phyloP scores from a whole-genome alignment of 2,329 filamentous ascomycete species.

The Fragosphaeria purpurea region DNA sequence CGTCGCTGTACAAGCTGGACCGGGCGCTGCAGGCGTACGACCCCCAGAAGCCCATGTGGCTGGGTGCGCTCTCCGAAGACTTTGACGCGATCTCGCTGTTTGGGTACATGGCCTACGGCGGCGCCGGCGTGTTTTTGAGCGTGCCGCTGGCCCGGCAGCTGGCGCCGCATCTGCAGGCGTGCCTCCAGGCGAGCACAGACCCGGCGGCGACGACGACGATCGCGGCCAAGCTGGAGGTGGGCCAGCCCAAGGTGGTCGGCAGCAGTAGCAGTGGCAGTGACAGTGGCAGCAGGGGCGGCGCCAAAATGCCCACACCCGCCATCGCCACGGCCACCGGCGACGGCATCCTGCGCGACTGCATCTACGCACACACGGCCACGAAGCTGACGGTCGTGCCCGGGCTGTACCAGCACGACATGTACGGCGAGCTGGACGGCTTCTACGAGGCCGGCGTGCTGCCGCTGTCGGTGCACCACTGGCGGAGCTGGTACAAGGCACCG shows the following conservation, averaged over 20 bases:
- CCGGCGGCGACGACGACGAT: too few relatives aligned
- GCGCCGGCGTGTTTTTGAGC: constrained; percentile 49
- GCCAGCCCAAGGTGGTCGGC: background rate
- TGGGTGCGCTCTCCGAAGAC: constrained; percentile 50
- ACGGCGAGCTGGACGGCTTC: constrained; percentile 45
- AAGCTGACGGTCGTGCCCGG: constrained; percentile 45
- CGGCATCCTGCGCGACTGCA: constrained; percentile 45
- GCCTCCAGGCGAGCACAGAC: constrained; percentile 22
- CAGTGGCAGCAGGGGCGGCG: too few relatives aligned
- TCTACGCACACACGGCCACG: constrained; percentile 43
- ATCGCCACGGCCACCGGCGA: constrained; percentile 32
- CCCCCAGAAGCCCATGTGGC: constrained; percentile 37
- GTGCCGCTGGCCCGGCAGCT: constrained; percentile 40
- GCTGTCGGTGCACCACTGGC: constrained; percentile 53
- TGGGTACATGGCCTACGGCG: constrained; percentile 51
- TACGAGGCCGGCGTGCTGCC: constrained; percentile 48
- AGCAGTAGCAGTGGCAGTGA: too few relatives aligned
- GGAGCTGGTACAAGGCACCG: constrained; percentile 45
- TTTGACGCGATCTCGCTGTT: constrained; percentile 39
- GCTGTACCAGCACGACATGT: constrained; percentile 48
- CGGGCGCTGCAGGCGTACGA: constrained; percentile 38
- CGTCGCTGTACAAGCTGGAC: constrained; percentile 40
- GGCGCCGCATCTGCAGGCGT: constrained; percentile 35
- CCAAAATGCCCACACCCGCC: too few relatives aligned
- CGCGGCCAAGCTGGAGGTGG: background rate